phyloP scores from a whole-genome alignment of 1,284 basidiomycete genomes.

The Lentinula novae-zelandiae region DNA sequence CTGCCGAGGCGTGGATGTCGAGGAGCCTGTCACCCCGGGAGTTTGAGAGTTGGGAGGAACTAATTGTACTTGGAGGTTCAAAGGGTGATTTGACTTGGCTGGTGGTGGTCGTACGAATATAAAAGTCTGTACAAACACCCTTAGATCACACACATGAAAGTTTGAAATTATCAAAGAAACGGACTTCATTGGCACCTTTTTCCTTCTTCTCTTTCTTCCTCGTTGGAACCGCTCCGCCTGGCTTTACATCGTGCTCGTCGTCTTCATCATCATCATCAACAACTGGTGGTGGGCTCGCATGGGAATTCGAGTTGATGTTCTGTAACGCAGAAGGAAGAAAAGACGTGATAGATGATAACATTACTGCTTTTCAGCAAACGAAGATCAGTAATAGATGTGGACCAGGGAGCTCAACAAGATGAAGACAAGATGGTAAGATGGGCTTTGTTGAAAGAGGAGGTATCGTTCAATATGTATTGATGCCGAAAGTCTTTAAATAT shows the following conservation, averaged over 20 bases:
- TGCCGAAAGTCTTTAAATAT: too few relatives aligned
- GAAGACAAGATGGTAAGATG: neutral
- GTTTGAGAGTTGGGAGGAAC: slow-evolving; percentile 65
- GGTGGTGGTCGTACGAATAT: slow-evolving; percentile 85
- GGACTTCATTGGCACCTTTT: slow-evolving; percentile 54
- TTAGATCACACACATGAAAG: slow-evolving; percentile 11
- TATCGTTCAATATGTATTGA: too few relatives aligned
- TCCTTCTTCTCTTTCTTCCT: slow-evolving; percentile 41
- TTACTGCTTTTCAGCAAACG: slow-evolving; percentile 19
- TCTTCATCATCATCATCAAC: slow-evolving; percentile 24
- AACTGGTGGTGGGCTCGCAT: slow-evolving; percentile 19
- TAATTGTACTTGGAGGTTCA: slow-evolving; percentile 93
- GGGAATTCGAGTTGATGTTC: slow-evolving; percentile 26
- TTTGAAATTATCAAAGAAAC: slow-evolving; percentile 1
- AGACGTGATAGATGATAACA: slow-evolving; percentile 63
- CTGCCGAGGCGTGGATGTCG: slow-evolving; percentile 25
- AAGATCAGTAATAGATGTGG: neutral
- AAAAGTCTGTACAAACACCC: slow-evolving; percentile 57
- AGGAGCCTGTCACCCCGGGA: slow-evolving; percentile 20
- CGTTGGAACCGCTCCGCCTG: slow-evolving; percentile 25
- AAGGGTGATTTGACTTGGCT: slow-evolving; percentile 78
- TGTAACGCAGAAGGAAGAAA: slow-evolving; percentile 55
- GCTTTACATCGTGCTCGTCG: slow-evolving; percentile 19
- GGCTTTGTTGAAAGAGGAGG: neutral
- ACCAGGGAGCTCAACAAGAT: neutral